Percentiles rank a stretch among this genome's conserved stretches.
phyloP scores from a whole-genome alignment of 371 early-diverging fungal genomes.

The Phascolomyces articulosus region DNA sequence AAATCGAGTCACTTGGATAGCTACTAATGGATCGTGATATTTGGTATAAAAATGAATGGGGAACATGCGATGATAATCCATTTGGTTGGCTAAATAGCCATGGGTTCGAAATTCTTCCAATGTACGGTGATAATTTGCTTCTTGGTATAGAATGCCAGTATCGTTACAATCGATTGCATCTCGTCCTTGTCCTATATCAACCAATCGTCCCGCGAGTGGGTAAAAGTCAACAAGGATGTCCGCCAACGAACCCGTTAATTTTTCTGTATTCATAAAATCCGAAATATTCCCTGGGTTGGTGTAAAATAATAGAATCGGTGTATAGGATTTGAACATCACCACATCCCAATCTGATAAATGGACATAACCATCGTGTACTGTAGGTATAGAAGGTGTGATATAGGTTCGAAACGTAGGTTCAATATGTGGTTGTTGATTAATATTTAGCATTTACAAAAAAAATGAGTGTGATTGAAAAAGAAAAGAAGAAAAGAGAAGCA shows the following conservation, averaged over 20 bases:
- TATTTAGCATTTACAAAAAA: not conserved
- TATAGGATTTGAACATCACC: conserved; percentile 51
- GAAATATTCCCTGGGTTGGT: conserved; percentile 20
- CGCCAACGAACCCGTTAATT: conserved; percentile 22
- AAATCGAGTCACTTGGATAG: conserved; percentile 38
- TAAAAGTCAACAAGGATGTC: conserved; percentile 31
- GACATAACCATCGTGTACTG: conserved; percentile 19
- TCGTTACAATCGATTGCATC: conserved; percentile 39
- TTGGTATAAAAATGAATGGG: conserved; percentile 46
- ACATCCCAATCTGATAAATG: conserved; percentile 44
- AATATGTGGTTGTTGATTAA: conserved; percentile 15
- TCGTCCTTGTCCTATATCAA: conserved; percentile 40
- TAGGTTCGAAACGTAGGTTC: conserved; percentile 15
- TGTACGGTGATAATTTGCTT: conserved; percentile 32
- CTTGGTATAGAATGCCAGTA: conserved; percentile 40
- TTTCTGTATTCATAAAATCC: conserved; percentile 35
- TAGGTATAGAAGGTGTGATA: conserved; percentile 27
- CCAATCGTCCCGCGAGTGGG: conserved; percentile 38
- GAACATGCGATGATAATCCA: conserved; percentile 46
- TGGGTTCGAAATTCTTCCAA: conserved; percentile 21
- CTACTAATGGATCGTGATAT: conserved; percentile 35
- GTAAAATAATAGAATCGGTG: conserved; percentile 37
- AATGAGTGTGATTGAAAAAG: not conserved
- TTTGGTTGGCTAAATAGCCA: conserved; percentile 39
- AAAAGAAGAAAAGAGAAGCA: not conserved